Conservation (phyloP, 2,329 filamentous ascomycete species). For the Pseudopithomyces chartarum region DNA sequence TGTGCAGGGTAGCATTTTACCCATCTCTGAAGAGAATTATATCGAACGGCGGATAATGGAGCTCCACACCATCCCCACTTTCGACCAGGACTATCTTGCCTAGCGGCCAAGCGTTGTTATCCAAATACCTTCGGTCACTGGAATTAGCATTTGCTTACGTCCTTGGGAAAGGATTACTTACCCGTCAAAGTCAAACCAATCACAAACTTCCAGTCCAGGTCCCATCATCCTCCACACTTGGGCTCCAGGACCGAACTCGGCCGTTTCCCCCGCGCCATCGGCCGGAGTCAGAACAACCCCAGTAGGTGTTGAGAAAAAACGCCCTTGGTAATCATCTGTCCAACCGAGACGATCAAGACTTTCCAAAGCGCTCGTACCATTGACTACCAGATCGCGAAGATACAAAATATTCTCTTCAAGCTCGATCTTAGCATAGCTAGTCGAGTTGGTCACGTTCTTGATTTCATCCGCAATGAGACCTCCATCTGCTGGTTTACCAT, state of each 20-base stretch:
- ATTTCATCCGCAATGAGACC: slow-evolving; percentile 26
- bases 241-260: slow-evolving; percentile 27
- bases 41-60: slow-evolving; percentile 39
- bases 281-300: slow-evolving; percentile 33
- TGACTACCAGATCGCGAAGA: slow-evolving; percentile 31
- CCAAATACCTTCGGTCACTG: slow-evolving; percentile 25
- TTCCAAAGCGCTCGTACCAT: slow-evolving; percentile 35
- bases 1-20: neutral
- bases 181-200: slow-evolving; percentile 43
- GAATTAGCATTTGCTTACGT: neutral
- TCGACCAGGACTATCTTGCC: slow-evolving; percentile 35
- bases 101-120: slow-evolving; percentile 36
- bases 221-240: slow-evolving; percentile 35
- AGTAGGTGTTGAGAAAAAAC: slow-evolving; percentile 26
- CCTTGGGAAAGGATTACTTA: slow-evolving; percentile 7
- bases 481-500: slow-evolving; percentile 23
- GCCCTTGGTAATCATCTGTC: slow-evolving; percentile 18
- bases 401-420: slow-evolving; percentile 33
- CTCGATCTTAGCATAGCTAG: slow-evolving; percentile 29
- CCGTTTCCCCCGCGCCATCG: slow-evolving; percentile 28
- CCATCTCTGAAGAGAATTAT: slow-evolving; percentile 19
- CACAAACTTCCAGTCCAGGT: slow-evolving; percentile 29
- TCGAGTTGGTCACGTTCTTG: slow-evolving; percentile 3
- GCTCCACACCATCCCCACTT: slow-evolving; percentile 18
- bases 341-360: slow-evolving; percentile 33